These are phyloP conservation scores for Xylaria sp. DNA, from an alignment of 2,329 filamentous ascomycete species.

Conservation along the genomic window DNA sequence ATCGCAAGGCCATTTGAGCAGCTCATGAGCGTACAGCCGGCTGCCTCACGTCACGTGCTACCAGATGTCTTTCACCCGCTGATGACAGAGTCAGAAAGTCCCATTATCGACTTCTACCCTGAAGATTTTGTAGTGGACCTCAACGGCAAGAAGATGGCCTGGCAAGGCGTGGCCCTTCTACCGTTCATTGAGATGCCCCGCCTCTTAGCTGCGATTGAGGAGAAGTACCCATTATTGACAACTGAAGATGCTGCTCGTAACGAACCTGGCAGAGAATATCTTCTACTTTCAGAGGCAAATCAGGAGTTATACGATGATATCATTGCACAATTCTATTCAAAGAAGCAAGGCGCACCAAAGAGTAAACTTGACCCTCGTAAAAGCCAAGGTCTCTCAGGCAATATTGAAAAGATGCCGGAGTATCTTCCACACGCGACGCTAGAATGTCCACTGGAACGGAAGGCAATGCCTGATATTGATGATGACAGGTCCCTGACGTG, in stretches of 20 bases:
- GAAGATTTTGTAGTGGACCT: slow-evolving; percentile 92
- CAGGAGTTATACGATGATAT: slow-evolving; percentile 84
- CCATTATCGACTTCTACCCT: slow-evolving; percentile 97
- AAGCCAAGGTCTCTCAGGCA: slow-evolving; percentile 82
- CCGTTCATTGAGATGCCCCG: slow-evolving; percentile 96
- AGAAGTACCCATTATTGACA: slow-evolving; percentile 82
- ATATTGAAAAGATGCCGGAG: slow-evolving; percentile 80
- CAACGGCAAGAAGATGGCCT: slow-evolving; percentile 98
- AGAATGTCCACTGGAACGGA: slow-evolving; percentile 78
- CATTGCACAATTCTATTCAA: slow-evolving; percentile 87
- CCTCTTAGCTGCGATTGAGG: slow-evolving; percentile 81
- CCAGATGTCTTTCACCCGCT: slow-evolving; percentile 88
- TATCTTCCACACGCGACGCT: slow-evolving; percentile 87
- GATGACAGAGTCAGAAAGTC: slow-evolving; percentile 87
- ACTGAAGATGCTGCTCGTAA: slow-evolving; percentile 83
- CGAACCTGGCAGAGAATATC: slow-evolving; percentile 78
- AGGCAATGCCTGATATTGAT: slow-evolving; percentile 79
- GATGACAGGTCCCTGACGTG: slow-evolving; percentile 88
- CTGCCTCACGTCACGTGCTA: slow-evolving; percentile 90
- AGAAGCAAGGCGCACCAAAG: slow-evolving; percentile 75
- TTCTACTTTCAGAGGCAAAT: slow-evolving; percentile 86
- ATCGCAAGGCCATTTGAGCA: slow-evolving; percentile 96
- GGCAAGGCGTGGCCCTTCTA: slow-evolving; percentile 93
- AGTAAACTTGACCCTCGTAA: slow-evolving; percentile 78
- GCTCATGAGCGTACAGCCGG: slow-evolving; percentile 96